Evolutionary conservation across 441 rosid genomes (phyloP), one percentile per base, ranked within the genome.

Genomic region (Arabidopsis hybrid): DNA sequence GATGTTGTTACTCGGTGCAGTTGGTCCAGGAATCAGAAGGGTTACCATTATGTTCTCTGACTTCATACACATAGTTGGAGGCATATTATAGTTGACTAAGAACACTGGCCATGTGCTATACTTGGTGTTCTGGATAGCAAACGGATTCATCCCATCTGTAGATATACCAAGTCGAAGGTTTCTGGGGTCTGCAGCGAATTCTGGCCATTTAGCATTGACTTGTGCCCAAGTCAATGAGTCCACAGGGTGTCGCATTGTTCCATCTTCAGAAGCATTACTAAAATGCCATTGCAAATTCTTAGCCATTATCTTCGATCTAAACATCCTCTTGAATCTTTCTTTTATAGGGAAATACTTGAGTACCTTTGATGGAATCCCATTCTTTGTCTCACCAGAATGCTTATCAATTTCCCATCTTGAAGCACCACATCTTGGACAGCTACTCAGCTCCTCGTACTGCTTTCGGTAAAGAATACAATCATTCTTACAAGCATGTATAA

Each of bases 181-280:
- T 49, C 26, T 49, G 1, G 53, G 11, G 2, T 49, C 53, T 5
- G 4, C 4, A 7, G 11, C 29, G 3, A 49, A 49, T 10, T 49
- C 4, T 49, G 5, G 53, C 53, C 52, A 47, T 7, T 47, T 47
- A 7, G 1, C 21, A 16, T 47, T 47, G 3, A 47, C 52, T 3
- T 47, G 21, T 1, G 21, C 21, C 26, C 21, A 47, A 47, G 52
- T 47, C 1, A 47, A 6, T 2, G 10, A 47, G 26, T 47, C 52
- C 52, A 47, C 52, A 21, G 52, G 52, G 21, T 47, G 26, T 3
- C 21, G 21, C 62, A 58, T 58, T 8, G 43, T 34, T 3, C 43
- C 43, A 58, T 62, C 53, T 31, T 62, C 39, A 43, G 53, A 8
- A 13, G 52, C 53, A 62, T 62, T 45, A 8, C 26, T 43, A 26